Conservation (phyloP, 495 filamentous ascomycete species). For the Aspergillus avenaceus region DNA sequence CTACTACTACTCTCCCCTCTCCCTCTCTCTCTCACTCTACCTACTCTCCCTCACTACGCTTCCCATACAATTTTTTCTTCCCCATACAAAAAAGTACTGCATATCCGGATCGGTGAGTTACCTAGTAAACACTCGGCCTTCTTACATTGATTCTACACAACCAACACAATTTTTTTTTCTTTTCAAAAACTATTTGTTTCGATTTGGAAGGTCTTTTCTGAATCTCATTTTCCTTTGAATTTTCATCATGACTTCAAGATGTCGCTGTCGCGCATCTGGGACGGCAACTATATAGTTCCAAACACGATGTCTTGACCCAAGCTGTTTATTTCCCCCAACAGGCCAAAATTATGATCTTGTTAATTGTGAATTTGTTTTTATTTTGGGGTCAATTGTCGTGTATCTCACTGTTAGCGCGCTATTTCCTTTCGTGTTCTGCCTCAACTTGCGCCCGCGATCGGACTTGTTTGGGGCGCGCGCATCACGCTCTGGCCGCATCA, state of each 20-base stretch:
- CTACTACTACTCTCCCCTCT: slow-evolving; percentile 42
- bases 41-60: slow-evolving; percentile 42
- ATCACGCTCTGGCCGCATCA: slow-evolving; percentile 12
- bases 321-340: slow-evolving; percentile 10
- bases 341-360: slow-evolving; percentile 10
- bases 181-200: slow-evolving; percentile 13
- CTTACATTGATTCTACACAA: slow-evolving; percentile 26
- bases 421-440: slow-evolving; percentile 14
- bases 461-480: slow-evolving; percentile 19
- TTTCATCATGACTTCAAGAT: slow-evolving; percentile 24
- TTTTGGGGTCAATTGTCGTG: slow-evolving; percentile 10
- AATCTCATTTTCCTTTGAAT: slow-evolving; percentile 15
- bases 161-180: slow-evolving; percentile 27
- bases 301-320: slow-evolving; percentile 3
- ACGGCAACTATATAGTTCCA: slow-evolving; percentile 19
- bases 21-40: slow-evolving; percentile 32
- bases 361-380: slow-evolving; percentile 6
- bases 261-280: slow-evolving; percentile 25
- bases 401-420: slow-evolving; percentile 16
- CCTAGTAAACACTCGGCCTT: slow-evolving; percentile 23
- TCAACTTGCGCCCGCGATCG: slow-evolving; percentile 23
- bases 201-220: slow-evolving; percentile 13
- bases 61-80: slow-evolving; percentile 61
- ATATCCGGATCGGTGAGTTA: slow-evolving; percentile 34
- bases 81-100: slow-evolving; percentile 47